Evolutionary conservation across 495 filamentous ascomycete species (phyloP).

Genomic region (Lindgomyces ingoldianus): DNA sequence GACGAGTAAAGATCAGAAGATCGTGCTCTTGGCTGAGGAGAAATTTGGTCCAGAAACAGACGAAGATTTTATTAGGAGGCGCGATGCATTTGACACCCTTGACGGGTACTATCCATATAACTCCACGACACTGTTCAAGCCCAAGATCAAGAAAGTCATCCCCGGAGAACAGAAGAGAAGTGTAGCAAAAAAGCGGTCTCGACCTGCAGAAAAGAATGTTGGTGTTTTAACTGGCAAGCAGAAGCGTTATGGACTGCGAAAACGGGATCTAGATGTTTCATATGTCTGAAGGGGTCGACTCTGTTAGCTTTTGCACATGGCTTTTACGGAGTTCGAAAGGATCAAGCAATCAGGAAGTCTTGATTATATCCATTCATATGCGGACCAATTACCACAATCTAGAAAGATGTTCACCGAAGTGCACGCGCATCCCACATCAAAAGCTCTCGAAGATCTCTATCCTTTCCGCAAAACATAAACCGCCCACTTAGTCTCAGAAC

Average conservation of each 20-base stretch:
- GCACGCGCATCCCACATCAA: too few relatives aligned
- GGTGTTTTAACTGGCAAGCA: neutral
- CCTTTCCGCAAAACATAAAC: too few relatives aligned
- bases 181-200: neutral
- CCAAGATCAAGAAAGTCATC: neutral
- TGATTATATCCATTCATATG: conserved; percentile 2
- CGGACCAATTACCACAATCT: neutral
- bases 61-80: neutral
- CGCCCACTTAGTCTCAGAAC: too few relatives aligned
- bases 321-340: conserved; percentile 2
- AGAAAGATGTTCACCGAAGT: neutral
- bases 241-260: conserved; percentile 1
- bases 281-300: neutral
- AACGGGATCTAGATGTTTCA: conserved; percentile 1
- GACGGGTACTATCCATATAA: neutral
- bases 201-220: neutral
- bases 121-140: conserved; percentile 1
- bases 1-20: conserved; percentile 1
- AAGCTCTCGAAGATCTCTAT: too few relatives aligned
- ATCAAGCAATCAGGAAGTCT: neutral
- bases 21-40: neutral
- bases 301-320: neutral
- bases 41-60: conserved; percentile 4
- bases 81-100: neutral
- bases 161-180: neutral